Conservation (phyloP, 2,329 filamentous ascomycete genomes). For the Cladobotryum mycophilum region DNA sequence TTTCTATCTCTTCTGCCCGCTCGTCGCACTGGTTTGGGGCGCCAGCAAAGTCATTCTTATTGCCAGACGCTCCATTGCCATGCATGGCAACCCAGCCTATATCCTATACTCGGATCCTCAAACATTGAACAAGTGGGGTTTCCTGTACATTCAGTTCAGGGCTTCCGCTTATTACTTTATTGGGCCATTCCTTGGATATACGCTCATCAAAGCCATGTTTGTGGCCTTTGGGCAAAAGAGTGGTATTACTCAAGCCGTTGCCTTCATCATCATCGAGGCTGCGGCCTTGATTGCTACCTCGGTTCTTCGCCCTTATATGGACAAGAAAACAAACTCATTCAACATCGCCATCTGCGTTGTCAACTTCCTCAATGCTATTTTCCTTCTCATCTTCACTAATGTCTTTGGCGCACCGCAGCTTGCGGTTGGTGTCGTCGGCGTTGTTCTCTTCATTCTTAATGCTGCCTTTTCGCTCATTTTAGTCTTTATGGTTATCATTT, state of each 20-base stretch:
- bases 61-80: constrained; percentile 74
- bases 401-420: constrained; percentile 77
- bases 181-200: constrained; percentile 68
- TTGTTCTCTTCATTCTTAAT: constrained; percentile 83
- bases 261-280: constrained; percentile 77
- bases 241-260: constrained; percentile 70
- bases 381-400: constrained; percentile 78
- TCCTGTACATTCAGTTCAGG: constrained; percentile 93
- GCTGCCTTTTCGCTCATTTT: constrained; percentile 76
- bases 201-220: constrained; percentile 81
- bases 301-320: constrained; percentile 92
- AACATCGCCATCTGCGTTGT: constrained; percentile 85
- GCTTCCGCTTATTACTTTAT: constrained; percentile 95
- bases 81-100: constrained; percentile 94
- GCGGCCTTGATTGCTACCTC: constrained; percentile 68
- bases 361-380: constrained; percentile 85
- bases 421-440: constrained; percentile 79
- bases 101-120: constrained; percentile 91
- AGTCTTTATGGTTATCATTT: constrained; percentile 64
- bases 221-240: constrained; percentile 70
- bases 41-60: constrained; percentile 82
- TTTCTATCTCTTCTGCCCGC: constrained; percentile 77
- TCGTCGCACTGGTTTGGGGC: constrained; percentile 72
- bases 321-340: constrained; percentile 94
- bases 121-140: constrained; percentile 93